Conservation (phyloP, 352 stramenopile species). For the Aphanomyces stellatus region DNA sequence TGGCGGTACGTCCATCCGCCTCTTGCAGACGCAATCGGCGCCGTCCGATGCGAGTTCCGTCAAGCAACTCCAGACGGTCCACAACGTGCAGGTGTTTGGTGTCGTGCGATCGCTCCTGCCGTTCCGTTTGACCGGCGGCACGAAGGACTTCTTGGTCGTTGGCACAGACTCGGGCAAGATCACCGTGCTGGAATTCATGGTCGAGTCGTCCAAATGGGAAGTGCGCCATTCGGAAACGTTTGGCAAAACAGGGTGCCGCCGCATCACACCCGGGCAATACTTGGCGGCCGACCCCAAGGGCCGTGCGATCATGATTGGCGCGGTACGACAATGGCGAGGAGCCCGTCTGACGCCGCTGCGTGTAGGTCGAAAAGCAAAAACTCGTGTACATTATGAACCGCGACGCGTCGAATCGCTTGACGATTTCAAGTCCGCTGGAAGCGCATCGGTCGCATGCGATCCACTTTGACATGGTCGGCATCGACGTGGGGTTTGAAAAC, state of each 20-base stretch:
- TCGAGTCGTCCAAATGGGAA: slow-evolving; percentile 57
- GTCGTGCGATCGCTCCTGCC: slow-evolving; percentile 88
- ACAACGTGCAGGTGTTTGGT: slow-evolving; percentile 83
- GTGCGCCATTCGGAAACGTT: slow-evolving; percentile 92
- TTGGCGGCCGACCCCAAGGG: slow-evolving; percentile 95
- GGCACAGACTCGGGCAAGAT: slow-evolving; percentile 95
- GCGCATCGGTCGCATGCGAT: slow-evolving; percentile 95
- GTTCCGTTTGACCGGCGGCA: slow-evolving; percentile 79
- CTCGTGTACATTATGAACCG: slow-evolving; percentile 99
- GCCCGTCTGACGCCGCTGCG: neutral
- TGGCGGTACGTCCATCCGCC: slow-evolving; percentile 89
- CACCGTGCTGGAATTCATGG: slow-evolving; percentile 92
- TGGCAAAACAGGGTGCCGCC: slow-evolving; percentile 93
- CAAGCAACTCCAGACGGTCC: slow-evolving; percentile 66
- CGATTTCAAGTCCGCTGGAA: slow-evolving; percentile 98
- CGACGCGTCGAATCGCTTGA: slow-evolving; percentile 89
- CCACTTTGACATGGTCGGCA: slow-evolving; percentile 89
- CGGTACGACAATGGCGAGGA: slow-evolving; percentile 16
- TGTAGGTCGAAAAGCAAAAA: slow-evolving; percentile 96
- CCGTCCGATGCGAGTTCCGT: slow-evolving; percentile 39
- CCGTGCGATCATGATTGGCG: slow-evolving; percentile 93
- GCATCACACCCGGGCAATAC: slow-evolving; percentile 97
- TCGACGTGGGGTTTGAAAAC: slow-evolving; percentile 99
- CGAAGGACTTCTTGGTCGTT: slow-evolving; percentile 95
- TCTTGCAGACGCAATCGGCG: slow-evolving; percentile 60